These are phyloP conservation scores for Fusarium sp. DNA, from an alignment of 2,329 filamentous ascomycete species.

Conservation along the genomic window DNA sequence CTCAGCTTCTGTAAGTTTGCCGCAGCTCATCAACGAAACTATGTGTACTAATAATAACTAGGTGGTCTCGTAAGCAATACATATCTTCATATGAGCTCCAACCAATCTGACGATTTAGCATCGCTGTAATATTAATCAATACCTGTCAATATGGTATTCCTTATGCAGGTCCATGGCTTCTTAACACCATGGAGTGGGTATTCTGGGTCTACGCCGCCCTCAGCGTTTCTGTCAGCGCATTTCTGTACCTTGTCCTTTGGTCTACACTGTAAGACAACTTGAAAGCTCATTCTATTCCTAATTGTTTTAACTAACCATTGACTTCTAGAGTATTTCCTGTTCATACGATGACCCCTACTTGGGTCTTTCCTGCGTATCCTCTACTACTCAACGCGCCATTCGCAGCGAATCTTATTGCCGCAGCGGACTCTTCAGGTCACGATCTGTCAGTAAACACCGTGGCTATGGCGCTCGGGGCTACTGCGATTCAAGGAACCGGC, in stretches of 20 bases:
- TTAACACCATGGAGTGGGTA: slow-evolving; percentile 69
- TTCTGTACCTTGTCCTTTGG: slow-evolving; percentile 81
- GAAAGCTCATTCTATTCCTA: not conserved
- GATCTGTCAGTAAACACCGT: slow-evolving; percentile 53
- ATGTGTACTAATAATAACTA: slow-evolving; percentile 36
- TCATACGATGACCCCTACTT: slow-evolving; percentile 86
- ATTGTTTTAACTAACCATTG: not conserved
- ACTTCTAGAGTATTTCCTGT: slow-evolving; percentile 67
- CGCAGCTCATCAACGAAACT: slow-evolving; percentile 5
- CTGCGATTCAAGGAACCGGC: slow-evolving; percentile 66
- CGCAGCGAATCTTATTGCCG: slow-evolving; percentile 68
- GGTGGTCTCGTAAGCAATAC: slow-evolving; percentile 57
- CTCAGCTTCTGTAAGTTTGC: slow-evolving; percentile 67
- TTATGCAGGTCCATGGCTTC: slow-evolving; percentile 72
- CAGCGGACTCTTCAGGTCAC: slow-evolving; percentile 48
- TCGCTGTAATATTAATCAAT: slow-evolving; percentile 82
- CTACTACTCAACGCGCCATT: slow-evolving; percentile 81
- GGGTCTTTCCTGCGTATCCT: slow-evolving; percentile 89
- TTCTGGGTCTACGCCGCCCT: slow-evolving; percentile 81
- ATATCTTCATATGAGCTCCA: not conserved
- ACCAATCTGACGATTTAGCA: slow-evolving; percentile 56
- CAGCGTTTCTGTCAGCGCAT: slow-evolving; percentile 74
- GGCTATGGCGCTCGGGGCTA: slow-evolving; percentile 61
- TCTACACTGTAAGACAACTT: slow-evolving; percentile 62
- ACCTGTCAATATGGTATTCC: slow-evolving; percentile 79